Evolutionary conservation across 352 stramenopile species (phyloP).

Genomic region (Phytophthora melonis): DNA sequence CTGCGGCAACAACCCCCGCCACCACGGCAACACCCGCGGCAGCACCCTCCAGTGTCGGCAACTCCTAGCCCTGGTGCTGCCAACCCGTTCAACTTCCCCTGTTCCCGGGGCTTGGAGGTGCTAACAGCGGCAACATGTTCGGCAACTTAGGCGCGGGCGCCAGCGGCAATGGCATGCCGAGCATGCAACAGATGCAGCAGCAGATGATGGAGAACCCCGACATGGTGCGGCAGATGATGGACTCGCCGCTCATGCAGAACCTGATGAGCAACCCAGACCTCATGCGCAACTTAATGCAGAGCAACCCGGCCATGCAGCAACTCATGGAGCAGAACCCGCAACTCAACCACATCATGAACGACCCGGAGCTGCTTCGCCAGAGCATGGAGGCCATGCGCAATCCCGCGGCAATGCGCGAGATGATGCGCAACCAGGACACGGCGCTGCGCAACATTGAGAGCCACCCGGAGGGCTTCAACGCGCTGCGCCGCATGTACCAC

Average conservation of each 20-base stretch:
- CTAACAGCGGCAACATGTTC: conserved; percentile 59
- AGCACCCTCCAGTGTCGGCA: conserved; percentile 18
- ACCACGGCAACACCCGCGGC: conserved; percentile 22
- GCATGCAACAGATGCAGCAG: conserved; percentile 88
- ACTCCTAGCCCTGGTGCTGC: conserved; percentile 9
- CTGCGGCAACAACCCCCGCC: conserved; percentile 26
- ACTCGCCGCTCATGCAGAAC: conserved; percentile 92
- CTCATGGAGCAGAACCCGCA: conserved; percentile 97
- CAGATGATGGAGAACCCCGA: conserved; percentile 91
- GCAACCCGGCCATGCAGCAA: conserved; percentile 96
- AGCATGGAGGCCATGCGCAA: conserved; percentile 98
- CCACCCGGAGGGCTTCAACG: conserved; percentile 97
- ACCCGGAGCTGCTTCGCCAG: conserved; percentile 95
- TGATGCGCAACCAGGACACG: conserved; percentile 98
- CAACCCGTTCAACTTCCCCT: conserved; percentile 70
- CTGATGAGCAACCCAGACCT: conserved; percentile 97
- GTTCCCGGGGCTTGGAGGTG: conserved; percentile 42
- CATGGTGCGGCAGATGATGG: conserved; percentile 91
- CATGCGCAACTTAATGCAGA: conserved; percentile 96
- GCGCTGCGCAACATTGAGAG: conserved; percentile 98
- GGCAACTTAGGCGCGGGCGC: conserved; percentile 61
- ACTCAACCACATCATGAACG: conserved; percentile 95
- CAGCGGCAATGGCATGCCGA: conserved; percentile 49
- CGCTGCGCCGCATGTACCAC: conserved; percentile 94
- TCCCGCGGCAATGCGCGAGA: conserved; percentile 95